Conservation (phyloP, 73 alveolate genomes). For the Blepharisma stoltei region DNA sequence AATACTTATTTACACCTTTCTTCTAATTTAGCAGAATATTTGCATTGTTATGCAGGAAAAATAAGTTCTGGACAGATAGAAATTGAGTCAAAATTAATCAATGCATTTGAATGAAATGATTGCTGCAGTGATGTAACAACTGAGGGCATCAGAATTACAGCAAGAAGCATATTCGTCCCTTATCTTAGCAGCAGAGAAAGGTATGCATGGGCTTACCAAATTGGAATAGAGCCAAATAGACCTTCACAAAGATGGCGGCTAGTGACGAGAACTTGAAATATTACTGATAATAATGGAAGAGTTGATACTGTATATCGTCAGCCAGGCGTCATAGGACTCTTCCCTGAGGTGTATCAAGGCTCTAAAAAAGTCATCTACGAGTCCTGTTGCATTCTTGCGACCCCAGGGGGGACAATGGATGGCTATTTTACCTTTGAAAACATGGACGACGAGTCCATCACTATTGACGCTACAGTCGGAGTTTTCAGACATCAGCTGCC, state of each 20-base stretch:
- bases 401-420: slow-evolving; percentile 2
- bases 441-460: neutral
- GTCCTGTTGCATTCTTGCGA: neutral
- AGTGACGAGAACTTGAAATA: slow-evolving; percentile 1
- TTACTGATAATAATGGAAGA: neutral
- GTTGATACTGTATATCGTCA: neutral
- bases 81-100: too few relatives aligned
- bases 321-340: slow-evolving; percentile 27
- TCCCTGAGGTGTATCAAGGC: slow-evolving; percentile 4
- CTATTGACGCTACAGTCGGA: neutral
- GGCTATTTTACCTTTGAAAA: slow-evolving; percentile 21
- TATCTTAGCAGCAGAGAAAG: neutral
- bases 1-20: too few relatives aligned
- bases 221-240: neutral
- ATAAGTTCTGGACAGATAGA: too few relatives aligned
- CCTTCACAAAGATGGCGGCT: neutral
- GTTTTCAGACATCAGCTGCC: neutral
- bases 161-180: neutral
- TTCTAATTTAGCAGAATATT: too few relatives aligned
- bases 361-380: neutral
- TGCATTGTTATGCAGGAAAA: too few relatives aligned
- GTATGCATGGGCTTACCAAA: slow-evolving; percentile 4
- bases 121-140: neutral
- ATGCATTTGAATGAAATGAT: neutral
- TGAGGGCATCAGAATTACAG: slow-evolving; percentile 15